Evolutionary conservation across 1,284 basidiomycete genomes (phyloP), one percentile per base, ranked within the genome.

Genomic region (Leccinum solheimii): DNA sequence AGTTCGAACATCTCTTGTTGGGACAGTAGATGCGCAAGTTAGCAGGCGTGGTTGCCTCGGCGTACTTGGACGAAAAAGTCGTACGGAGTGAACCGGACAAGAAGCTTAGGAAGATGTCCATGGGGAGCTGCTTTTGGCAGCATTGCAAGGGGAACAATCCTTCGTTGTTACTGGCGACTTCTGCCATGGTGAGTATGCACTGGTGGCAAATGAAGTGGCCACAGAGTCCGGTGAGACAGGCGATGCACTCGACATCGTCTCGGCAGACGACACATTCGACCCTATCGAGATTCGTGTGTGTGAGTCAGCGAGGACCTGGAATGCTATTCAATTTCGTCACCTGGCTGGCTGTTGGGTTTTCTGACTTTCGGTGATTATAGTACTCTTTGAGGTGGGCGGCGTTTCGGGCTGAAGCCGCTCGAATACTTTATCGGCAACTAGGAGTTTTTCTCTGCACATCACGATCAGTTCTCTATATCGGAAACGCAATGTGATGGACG

Each of bases 131-230:
- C 14, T 68, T 62, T 19, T 72, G 67, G 64, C 81, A 82, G 63
- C 81, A 83, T 34, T 74, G 73, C 50, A 80, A 73, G 0, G 81
- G 81, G 55, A 77, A 76, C 1, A 81, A 67, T 0, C 72, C 68
- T 62, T 80, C 77, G 58, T 80, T 77, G 19, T 68, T 70, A 14
- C 67, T 75, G 1, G 79, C 74, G 1, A 72, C 67, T 57, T 78
- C 63, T 26, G 79, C 76, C 63, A 82, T 77, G 10, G 70, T 59
- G 11, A 72, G 61, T 3, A 79, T 60, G 63, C 81, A 83, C 9
- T 64, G 65, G 23, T 40, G 57, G 60, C 80, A 78, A 57, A 80
- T 79, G 58, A 67, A 70, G 60, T 81, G 78, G 10, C 74, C 74
- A 50, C 80, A 81, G 2, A 71, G 72, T 2, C 72, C 75, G 9